Evolutionary conservation across 257 asterid genomes (phyloP).

Genomic region (Solanum ossicruentum): DNA sequence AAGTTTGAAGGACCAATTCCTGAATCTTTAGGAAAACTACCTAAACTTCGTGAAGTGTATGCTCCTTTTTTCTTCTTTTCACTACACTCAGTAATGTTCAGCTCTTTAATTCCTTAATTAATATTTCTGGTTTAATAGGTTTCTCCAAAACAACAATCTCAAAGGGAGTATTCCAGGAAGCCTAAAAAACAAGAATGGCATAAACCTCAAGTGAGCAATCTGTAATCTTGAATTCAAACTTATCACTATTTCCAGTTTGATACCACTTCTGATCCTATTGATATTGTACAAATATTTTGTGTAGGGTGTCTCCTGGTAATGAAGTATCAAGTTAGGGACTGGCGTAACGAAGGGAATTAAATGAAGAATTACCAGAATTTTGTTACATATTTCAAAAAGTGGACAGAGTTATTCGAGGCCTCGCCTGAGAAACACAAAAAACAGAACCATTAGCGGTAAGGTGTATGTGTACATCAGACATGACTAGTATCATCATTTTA

Average conservation of each 20-base stretch:
- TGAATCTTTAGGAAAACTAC: constrained; percentile 38
- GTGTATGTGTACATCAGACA: not conserved
- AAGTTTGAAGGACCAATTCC: constrained; percentile 59
- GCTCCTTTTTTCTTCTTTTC: not conserved
- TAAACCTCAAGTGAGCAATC: constrained; percentile 31
- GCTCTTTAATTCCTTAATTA: not conserved
- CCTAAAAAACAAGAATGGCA: constrained; percentile 21
- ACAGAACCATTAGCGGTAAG: not conserved
- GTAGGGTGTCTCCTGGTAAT: constrained; percentile 20
- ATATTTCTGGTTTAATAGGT: constrained; percentile 23
- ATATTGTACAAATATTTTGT: not conserved
- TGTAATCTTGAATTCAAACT: not conserved
- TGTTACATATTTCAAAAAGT: not conserved
- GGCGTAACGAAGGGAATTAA: not conserved
- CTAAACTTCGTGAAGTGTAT: constrained; percentile 56
- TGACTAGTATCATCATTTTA: not conserved
- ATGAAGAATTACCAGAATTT: not conserved
- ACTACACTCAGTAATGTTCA: not conserved
- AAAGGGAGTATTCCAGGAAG: constrained; percentile 31
- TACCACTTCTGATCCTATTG: not conserved
- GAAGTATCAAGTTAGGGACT: not conserved
- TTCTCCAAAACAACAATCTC: constrained; percentile 58
- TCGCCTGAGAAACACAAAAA: not conserved
- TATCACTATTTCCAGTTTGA: not conserved
- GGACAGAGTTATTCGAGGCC: not conserved